phyloP scores from a whole-genome alignment of 2,329 filamentous ascomycete genomes.

The Microcyclosporella mali region DNA sequence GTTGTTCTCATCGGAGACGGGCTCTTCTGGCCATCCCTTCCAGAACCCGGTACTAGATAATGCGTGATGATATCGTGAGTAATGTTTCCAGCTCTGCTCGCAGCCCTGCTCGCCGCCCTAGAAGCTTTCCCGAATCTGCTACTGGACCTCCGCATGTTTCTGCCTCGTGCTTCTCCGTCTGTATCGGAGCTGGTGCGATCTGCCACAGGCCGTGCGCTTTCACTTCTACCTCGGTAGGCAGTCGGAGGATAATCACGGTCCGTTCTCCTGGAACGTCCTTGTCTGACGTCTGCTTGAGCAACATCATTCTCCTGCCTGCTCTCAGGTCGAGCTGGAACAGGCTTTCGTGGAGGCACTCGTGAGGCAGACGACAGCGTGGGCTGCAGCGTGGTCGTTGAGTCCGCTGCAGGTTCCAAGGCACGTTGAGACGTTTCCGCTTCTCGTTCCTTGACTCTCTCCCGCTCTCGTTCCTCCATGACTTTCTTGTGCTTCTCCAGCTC shows the following conservation, averaged over 20 bases:
- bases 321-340: slow-evolving; percentile 18
- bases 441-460: slow-evolving; percentile 6
- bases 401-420: slow-evolving; percentile 7
- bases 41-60: slow-evolving; percentile 10
- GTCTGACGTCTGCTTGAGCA: slow-evolving; percentile 5
- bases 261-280: slow-evolving; percentile 2
- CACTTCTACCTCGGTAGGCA: slow-evolving; percentile 6
- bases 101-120: slow-evolving; percentile 14
- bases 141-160: slow-evolving; percentile 10
- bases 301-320: slow-evolving; percentile 12
- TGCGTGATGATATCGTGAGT: slow-evolving; percentile 17
- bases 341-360: slow-evolving; percentile 22
- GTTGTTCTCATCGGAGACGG: slow-evolving; percentile 5
- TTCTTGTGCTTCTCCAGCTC: slow-evolving; percentile 37
- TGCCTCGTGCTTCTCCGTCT: slow-evolving; percentile 10
- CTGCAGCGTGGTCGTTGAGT: slow-evolving; percentile 1
- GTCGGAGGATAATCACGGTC: slow-evolving; percentile 3
- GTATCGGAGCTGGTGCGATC: slow-evolving; percentile 4
- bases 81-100: slow-evolving; percentile 17
- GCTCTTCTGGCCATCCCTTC: slow-evolving; percentile 5
- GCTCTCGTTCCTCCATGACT: slow-evolving; percentile 18
- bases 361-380: slow-evolving; percentile 9
- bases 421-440: slow-evolving; percentile 8
- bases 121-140: slow-evolving; percentile 14
- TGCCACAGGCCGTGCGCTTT: slow-evolving; percentile 4